Conservation (phyloP, 1,139 yeast species). For the Chernovozyma aurita region DNA sequence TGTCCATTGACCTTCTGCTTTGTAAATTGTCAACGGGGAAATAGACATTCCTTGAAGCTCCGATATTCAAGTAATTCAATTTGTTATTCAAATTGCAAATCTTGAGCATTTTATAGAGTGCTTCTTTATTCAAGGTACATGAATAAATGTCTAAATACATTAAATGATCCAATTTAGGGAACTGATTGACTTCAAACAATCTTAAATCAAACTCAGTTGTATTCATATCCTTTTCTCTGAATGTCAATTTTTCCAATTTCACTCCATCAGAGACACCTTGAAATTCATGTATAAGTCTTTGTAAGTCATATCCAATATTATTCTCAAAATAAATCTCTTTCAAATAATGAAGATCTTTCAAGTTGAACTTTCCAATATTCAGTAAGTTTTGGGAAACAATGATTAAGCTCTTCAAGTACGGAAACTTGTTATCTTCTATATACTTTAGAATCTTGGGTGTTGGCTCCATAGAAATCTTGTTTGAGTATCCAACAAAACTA, state of each 20-base stretch:
- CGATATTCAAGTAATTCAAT: slow-evolving; percentile 22
- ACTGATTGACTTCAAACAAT: slow-evolving; percentile 22
- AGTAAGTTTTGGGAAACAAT: slow-evolving; percentile 9
- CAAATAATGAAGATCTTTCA: slow-evolving; percentile 11
- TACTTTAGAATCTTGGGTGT: slow-evolving; percentile 1
- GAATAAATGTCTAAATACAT: slow-evolving; percentile 31
- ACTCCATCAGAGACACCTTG: slow-evolving; percentile 13
- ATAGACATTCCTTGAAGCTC: slow-evolving; percentile 27
- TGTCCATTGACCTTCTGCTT: background rate
- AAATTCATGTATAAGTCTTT: slow-evolving; percentile 27
- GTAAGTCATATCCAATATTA: slow-evolving; percentile 25
- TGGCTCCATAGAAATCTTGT: background rate
- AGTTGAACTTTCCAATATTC: background rate
- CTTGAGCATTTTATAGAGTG: slow-evolving; percentile 25
- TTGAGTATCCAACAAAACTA: background rate
- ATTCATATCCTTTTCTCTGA: slow-evolving; percentile 26
- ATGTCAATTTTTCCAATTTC: slow-evolving; percentile 17
- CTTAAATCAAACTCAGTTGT: slow-evolving; percentile 17
- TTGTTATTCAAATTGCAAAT: slow-evolving; percentile 15
- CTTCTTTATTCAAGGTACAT: slow-evolving; percentile 27
- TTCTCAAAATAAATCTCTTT: slow-evolving; percentile 29
- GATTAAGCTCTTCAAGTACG: slow-evolving; percentile 3
- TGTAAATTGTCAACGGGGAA: slow-evolving; percentile 26
- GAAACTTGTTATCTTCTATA: slow-evolving; percentile 8
- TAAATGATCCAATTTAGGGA: slow-evolving; percentile 23